A percentile compares a stretch with the other conserved stretches of the same genome.
Evolutionary conservation across 2,329 filamentous ascomycete species (phyloP).

Genomic region (Bimuria novae-zelandiae): DNA sequence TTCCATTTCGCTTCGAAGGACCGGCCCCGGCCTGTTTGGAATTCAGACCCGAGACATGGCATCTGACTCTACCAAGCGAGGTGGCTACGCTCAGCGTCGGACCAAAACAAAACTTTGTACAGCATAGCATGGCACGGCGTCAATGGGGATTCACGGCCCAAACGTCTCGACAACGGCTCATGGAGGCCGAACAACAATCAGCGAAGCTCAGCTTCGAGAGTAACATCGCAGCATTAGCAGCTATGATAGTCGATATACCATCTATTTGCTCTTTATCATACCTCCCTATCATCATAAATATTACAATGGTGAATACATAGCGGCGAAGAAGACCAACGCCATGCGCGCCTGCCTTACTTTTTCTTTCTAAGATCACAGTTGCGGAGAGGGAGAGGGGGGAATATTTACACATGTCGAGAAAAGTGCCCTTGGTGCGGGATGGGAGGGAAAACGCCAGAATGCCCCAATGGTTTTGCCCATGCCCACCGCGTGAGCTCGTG

Average conservation of each 20-base stretch:
- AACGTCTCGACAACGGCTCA: neutral
- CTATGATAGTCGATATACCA: constrained; percentile 3
- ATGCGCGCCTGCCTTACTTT: neutral
- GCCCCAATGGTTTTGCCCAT: constrained; percentile 22
- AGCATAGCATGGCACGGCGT: constrained; percentile 38
- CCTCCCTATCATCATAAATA: constrained; percentile 19
- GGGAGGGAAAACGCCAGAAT: constrained; percentile 20
- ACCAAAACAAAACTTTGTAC: constrained; percentile 13
- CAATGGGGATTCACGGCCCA: constrained; percentile 1
- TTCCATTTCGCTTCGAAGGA: neutral
- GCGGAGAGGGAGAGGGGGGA: constrained; percentile 36
- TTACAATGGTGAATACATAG: constrained; percentile 28
- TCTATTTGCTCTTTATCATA: neutral
- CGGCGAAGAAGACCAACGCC: constrained; percentile 9
- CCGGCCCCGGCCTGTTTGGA: neutral
- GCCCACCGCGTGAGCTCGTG: too few relatives aligned
- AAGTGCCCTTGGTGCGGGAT: too few relatives aligned
- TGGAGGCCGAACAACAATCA: neutral
- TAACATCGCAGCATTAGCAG: constrained; percentile 1
- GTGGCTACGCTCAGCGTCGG: neutral
- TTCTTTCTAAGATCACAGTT: constrained; percentile 22
- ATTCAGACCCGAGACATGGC: neutral
- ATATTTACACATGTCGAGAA: constrained; percentile 31
- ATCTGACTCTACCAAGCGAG: neutral
- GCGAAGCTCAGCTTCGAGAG: too few relatives aligned